phyloP scores from a whole-genome alignment of 768 basidiomycete species.

The Russula compacta region DNA sequence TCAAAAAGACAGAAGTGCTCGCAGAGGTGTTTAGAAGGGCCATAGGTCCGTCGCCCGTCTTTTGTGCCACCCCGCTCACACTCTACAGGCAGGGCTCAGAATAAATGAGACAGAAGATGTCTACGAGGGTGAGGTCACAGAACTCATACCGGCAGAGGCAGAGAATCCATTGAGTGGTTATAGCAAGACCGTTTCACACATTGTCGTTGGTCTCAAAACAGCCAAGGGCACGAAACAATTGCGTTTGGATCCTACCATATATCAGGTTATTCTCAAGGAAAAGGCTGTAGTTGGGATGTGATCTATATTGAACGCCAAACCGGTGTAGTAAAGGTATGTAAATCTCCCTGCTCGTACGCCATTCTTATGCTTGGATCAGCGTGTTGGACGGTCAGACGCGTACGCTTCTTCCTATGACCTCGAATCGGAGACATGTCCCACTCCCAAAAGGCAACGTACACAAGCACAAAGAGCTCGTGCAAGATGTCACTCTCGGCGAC shows the following conservation, averaged over 20 bases:
- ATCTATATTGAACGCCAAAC: constrained; percentile 92
- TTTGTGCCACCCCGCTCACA: background rate
- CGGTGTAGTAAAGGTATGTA: constrained; percentile 80
- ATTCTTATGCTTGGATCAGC: constrained; percentile 34
- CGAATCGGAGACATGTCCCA: constrained; percentile 97
- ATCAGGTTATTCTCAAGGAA: constrained; percentile 96
- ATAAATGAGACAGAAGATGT: constrained; percentile 99
- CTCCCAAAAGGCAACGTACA: constrained; percentile 95
- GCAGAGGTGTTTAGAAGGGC: constrained; percentile 92
- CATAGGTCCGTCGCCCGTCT: constrained; percentile 58
- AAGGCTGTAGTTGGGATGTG: constrained; percentile 96
- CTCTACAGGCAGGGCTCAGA: constrained; percentile 58
- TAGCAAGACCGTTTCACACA: constrained; percentile 98
- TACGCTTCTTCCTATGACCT: constrained; percentile 97
- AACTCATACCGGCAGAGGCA: constrained; percentile 90
- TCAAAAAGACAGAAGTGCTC: constrained; percentile 98
- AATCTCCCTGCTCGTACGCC: too few relatives aligned
- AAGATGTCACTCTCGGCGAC: constrained; percentile 92
- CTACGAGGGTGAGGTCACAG: constrained; percentile 97
- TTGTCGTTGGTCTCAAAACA: constrained; percentile 94
- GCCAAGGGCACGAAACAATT: constrained; percentile 80
- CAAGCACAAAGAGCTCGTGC: constrained; percentile 91
- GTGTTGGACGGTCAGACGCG: constrained; percentile 94
- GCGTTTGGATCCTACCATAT: constrained; percentile 87
- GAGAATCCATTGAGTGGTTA: constrained; percentile 97